A percentile compares a stretch with the other conserved stretches of the same genome.
Evolutionary conservation across 164 flowering plant species (phyloP).

Genomic region (Vitis cinerea): DNA sequence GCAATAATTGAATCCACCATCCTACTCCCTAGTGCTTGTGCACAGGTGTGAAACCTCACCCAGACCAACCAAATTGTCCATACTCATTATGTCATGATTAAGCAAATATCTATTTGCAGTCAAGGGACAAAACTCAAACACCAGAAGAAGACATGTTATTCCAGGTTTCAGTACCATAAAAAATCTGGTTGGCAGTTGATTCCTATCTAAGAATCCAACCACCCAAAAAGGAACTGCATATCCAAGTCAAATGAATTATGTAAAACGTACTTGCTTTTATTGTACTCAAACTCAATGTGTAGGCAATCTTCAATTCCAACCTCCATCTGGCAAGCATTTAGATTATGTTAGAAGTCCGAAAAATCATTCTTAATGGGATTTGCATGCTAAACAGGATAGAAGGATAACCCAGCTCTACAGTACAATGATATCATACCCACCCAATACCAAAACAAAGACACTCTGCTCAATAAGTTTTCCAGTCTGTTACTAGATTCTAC

Average conservation of each 20-base stretch:
- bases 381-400: background rate
- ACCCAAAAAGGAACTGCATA: background rate
- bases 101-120: no score
- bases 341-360: background rate
- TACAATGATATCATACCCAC: background rate
- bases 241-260: background rate
- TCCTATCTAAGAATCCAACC: background rate
- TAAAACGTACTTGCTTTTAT: conserved; percentile 87
- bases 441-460: background rate
- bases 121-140: no score
- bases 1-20: no score
- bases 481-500: background rate
- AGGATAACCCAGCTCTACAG: background rate
- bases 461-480: background rate
- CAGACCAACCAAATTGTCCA: no score
- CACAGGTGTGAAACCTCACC: no score
- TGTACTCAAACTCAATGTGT: conserved; percentile 95
- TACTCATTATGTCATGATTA: no score
- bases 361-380: background rate
- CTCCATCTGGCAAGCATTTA: conserved; percentile 70
- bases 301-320: conserved; percentile 98
- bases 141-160: no score
- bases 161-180: background rate
- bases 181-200: background rate
- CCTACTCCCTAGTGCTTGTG: no score